phyloP scores from a whole-genome alignment of 1,139 yeast species.

The Candida sp. region DNA sequence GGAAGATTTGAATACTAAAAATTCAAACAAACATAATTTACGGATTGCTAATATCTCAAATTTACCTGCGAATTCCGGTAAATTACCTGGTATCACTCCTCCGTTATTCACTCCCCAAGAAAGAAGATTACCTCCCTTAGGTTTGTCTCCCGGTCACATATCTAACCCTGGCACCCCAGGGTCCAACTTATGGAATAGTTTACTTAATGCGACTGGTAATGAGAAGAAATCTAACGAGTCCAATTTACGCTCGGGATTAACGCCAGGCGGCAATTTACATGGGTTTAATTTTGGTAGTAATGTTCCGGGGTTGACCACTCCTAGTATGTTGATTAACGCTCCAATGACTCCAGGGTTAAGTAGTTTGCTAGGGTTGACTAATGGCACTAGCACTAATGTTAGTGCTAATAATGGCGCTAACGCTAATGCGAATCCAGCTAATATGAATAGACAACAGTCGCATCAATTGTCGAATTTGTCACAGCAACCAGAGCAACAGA shows the following conservation, averaged over 20 bases:
- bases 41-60: conserved; percentile 32
- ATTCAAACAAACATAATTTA: conserved; percentile 28
- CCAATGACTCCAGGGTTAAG: conserved; percentile 49
- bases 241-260: conserved; percentile 60
- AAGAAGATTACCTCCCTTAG: conserved; percentile 56
- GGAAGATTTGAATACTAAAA: conserved; percentile 4
- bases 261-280: conserved; percentile 38
- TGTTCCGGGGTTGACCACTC: conserved; percentile 43
- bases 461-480: conserved; percentile 1
- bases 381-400: conserved; percentile 12
- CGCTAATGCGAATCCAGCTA: background rate
- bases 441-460: background rate
- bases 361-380: conserved; percentile 32
- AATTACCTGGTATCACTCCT: conserved; percentile 48
- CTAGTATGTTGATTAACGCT: conserved; percentile 37
- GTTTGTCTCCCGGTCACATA: conserved; percentile 31
- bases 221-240: conserved; percentile 64
- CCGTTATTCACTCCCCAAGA: conserved; percentile 61
- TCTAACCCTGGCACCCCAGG: conserved; percentile 51
- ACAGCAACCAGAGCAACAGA: conserved; percentile 5
- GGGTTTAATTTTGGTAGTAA: conserved; percentile 30
- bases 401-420: background rate
- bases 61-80: conserved; percentile 15
- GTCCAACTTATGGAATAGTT: conserved; percentile 43
- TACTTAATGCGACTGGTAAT: conserved; percentile 35